phyloP scores from a whole-genome alignment of 441 rosid species.

The Metrosideros polymorpha region DNA sequence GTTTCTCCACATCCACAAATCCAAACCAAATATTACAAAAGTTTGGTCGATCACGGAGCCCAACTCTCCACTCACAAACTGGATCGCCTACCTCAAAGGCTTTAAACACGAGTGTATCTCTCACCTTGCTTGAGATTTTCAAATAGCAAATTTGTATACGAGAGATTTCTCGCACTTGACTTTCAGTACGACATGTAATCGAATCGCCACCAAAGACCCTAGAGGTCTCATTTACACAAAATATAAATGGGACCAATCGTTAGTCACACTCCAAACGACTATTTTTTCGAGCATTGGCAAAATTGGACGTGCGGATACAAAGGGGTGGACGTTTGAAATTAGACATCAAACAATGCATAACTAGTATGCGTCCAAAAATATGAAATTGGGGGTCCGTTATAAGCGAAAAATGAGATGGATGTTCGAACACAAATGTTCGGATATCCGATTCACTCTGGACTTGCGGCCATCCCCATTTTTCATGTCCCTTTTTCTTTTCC shows the following conservation, averaged over 20 bases:
- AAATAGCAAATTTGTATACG: background rate
- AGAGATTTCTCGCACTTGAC: background rate
- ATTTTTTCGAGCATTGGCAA: background rate
- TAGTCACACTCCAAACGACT: background rate
- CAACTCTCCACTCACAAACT: no score
- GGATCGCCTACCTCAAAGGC: no score
- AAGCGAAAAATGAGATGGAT: background rate
- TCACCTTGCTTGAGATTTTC: background rate
- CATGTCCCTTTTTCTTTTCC: background rate
- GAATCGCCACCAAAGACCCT: background rate
- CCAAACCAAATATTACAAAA: no score
- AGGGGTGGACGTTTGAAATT: background rate
- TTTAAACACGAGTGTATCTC: background rate
- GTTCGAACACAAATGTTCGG: background rate
- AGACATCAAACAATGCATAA: no score
- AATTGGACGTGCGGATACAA: background rate
- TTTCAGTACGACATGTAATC: background rate
- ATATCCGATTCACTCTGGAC: background rate
- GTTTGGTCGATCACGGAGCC: no score
- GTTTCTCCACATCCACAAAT: no score
- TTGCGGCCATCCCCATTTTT: background rate
- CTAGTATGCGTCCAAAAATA: no score
- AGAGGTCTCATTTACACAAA: background rate
- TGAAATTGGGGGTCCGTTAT: background rate
- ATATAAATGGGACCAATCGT: background rate